These are phyloP conservation scores for Moesziomyces antarcticus DNA, from an alignment of 1,284 basidiomycete genomes.

Conservation along the genomic window DNA sequence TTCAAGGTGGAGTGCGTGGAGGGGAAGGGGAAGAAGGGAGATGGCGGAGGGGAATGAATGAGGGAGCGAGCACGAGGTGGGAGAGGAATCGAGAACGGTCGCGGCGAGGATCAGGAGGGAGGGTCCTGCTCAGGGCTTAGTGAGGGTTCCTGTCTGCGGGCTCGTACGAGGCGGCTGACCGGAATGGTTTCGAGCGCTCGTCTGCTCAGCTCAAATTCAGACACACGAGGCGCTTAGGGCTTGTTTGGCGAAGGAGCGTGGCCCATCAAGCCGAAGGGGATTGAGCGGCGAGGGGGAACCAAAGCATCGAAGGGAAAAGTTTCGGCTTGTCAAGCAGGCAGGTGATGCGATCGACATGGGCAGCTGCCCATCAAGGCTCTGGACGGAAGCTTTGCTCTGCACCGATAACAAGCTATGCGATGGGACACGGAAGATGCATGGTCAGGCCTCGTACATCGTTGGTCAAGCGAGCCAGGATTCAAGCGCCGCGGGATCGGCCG, in stretches of 20 bases:
- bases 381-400: neutral
- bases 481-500: conserved; percentile 21
- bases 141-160: neutral
- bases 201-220: neutral
- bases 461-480: conserved; percentile 2
- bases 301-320: neutral
- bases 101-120: neutral
- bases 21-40: neutral
- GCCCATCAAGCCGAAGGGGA: neutral
- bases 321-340: neutral
- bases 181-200: neutral
- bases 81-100: too few species aligned
- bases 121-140: neutral
- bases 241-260: neutral
- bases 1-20: neutral
- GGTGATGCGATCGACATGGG: neutral
- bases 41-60: neutral
- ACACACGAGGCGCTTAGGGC: neutral
- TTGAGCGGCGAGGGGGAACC: neutral
- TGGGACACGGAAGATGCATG: neutral
- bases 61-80: too few species aligned
- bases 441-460: neutral
- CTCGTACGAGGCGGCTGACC: too few species aligned
- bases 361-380: neutral
- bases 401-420: neutral